Percentiles rank a stretch among this genome's conserved stretches.
phyloP scores from a whole-genome alignment of 805 yeast species.

The Barnettozyma salicaria region DNA sequence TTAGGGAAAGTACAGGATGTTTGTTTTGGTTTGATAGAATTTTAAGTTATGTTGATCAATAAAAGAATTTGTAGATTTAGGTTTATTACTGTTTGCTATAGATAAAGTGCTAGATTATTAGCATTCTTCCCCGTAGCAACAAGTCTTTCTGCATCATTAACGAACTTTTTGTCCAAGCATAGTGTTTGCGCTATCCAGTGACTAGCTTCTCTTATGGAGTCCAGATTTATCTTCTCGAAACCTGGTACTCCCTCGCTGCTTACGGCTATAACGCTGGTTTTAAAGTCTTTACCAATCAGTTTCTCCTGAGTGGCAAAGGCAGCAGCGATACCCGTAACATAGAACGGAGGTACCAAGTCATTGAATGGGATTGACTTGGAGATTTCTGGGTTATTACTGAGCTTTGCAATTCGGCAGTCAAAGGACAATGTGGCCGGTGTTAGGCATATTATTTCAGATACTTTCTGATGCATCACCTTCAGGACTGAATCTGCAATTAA shows the following conservation, averaged over 20 bases:
- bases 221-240: constrained; percentile 46
- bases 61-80: constrained; percentile 1
- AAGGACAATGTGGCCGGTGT: constrained; percentile 32
- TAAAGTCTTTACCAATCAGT: constrained; percentile 7
- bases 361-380: constrained; percentile 13
- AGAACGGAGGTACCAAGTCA: constrained; percentile 51
- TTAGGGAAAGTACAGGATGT: background rate
- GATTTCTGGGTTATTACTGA: constrained; percentile 1
- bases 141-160: constrained; percentile 6
- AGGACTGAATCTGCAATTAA: constrained; percentile 25
- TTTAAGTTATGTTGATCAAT: background rate
- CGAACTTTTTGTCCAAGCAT: constrained; percentile 8
- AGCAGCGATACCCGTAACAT: constrained; percentile 54
- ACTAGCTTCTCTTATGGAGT: constrained; percentile 21
- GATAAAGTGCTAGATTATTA: constrained; percentile 23
- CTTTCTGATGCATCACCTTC: constrained; percentile 4
- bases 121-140: constrained; percentile 18
- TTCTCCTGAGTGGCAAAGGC: constrained; percentile 30
- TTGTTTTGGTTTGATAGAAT: background rate
- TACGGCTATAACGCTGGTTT: constrained; percentile 25
- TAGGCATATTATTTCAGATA: constrained; percentile 15
- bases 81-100: no score
- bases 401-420: constrained; percentile 20
- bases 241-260: constrained; percentile 62
- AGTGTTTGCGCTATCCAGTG: constrained; percentile 8